phyloP scores from a whole-genome alignment of 768 basidiomycete genomes.

The Suillus weaverae region DNA sequence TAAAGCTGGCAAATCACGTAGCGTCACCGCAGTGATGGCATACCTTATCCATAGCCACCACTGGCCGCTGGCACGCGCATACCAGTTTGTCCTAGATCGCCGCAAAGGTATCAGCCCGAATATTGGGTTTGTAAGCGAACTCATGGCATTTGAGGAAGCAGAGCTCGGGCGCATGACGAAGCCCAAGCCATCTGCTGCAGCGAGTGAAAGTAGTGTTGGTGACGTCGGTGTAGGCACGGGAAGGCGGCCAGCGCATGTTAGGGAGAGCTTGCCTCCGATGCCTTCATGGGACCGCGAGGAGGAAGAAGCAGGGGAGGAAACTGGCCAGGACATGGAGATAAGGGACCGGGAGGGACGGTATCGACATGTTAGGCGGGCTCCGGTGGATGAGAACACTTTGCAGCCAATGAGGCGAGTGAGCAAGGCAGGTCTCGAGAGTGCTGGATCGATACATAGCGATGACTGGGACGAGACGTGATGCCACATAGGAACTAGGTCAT shows the following conservation, averaged over 20 bases:
- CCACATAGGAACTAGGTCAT: neutral
- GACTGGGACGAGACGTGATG: neutral
- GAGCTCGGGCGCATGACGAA: constrained; percentile 61
- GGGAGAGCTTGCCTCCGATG: constrained; percentile 62
- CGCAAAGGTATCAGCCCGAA: constrained; percentile 95
- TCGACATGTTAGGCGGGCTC: constrained; percentile 82
- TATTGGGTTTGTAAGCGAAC: constrained; percentile 95
- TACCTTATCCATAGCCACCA: constrained; percentile 97
- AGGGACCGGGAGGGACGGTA: constrained; percentile 85
- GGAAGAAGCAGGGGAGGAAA: constrained; percentile 31
- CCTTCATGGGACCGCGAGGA: constrained; percentile 25
- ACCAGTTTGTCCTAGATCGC: constrained; percentile 87
- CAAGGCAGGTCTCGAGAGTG: constrained; percentile 90
- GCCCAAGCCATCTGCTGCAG: constrained; percentile 13
- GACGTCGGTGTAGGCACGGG: constrained; percentile 20
- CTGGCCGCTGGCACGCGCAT: constrained; percentile 92
- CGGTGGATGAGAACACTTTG: constrained; percentile 84
- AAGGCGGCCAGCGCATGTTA: constrained; percentile 61
- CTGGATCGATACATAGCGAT: constrained; percentile 15
- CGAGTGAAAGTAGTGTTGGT: constrained; percentile 14
- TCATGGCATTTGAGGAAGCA: constrained; percentile 96
- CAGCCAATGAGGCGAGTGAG: constrained; percentile 90
- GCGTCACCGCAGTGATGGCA: constrained; percentile 94
- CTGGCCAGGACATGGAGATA: constrained; percentile 87
- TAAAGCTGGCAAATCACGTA: constrained; percentile 93